These are phyloP conservation scores for Sonneratia alba DNA, from an alignment of 345 rosid genomes.

Conservation along the genomic window DNA sequence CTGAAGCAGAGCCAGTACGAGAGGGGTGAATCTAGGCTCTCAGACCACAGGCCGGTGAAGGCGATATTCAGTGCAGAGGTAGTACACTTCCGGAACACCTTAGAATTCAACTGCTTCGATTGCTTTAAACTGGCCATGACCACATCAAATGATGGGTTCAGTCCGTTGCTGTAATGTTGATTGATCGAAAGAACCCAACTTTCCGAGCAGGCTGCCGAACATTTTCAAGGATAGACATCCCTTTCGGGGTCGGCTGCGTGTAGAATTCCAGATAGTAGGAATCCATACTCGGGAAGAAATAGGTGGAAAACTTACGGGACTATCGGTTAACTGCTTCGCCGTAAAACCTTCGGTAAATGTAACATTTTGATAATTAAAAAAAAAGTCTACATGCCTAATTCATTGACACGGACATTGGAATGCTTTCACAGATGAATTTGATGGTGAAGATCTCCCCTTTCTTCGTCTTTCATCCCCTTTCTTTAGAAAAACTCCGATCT, in stretches of 20 bases:
- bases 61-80: constrained; percentile 20
- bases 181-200: background rate
- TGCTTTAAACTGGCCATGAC: background rate
- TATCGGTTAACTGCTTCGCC: no score
- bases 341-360: no score
- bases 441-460: no score
- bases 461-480: no score
- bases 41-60: constrained; percentile 27
- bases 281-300: background rate
- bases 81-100: background rate
- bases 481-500: no score
- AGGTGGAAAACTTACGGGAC: background rate
- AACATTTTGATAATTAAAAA: no score
- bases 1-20: constrained; percentile 21
- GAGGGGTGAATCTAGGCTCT: constrained; percentile 20
- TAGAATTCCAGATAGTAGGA: no score
- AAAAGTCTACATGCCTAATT: no score
- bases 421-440: no score
- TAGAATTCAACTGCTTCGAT: constrained; percentile 4
- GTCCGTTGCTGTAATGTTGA: background rate
- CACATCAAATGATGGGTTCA: background rate
- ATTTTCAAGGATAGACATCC: background rate
- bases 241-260: no score
- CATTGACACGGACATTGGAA: no score
- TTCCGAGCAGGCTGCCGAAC: background rate